phyloP scores from a whole-genome alignment of 179 eudicot species.

The Pouteria campechiana region DNA sequence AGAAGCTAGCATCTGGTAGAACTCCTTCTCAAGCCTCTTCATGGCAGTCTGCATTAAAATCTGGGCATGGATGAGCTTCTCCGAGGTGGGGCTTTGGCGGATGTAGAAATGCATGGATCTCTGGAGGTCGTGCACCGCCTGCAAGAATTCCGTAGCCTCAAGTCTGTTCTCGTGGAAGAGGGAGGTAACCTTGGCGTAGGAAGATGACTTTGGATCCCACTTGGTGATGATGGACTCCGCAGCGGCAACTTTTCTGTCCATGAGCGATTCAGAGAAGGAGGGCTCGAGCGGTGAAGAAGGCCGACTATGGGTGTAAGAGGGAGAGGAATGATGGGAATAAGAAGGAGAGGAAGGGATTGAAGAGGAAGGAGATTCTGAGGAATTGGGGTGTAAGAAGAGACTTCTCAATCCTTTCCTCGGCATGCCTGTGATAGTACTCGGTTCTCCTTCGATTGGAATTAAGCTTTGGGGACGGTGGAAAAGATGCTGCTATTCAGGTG shows the following conservation, averaged over 20 bases:
- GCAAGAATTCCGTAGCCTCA: conserved; percentile 33
- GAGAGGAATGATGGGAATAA: conserved; percentile 3
- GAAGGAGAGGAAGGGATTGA: conserved; percentile 8
- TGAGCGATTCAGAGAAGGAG: conserved; percentile 20
- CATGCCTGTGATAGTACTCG: too few species aligned
- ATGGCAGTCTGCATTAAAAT: conserved; percentile 39
- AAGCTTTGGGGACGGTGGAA: too few species aligned
- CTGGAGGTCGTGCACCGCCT: conserved; percentile 26
- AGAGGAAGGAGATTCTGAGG: too few species aligned
- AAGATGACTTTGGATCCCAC: conserved; percentile 28
- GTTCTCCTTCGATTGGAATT: too few species aligned
- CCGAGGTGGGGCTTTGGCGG: conserved; percentile 14
- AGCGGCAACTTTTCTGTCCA: conserved; percentile 17
- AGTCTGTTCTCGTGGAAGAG: conserved; percentile 32
- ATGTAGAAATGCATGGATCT: conserved; percentile 23
- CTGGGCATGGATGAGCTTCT: conserved; percentile 29
- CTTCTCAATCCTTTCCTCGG: conserved; percentile 29
- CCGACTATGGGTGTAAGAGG: conserved; percentile 5
- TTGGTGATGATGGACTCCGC: conserved; percentile 28
- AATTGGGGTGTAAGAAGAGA: conserved; percentile 13
- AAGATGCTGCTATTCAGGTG: too few species aligned
- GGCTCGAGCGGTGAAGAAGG: conserved; percentile 8
- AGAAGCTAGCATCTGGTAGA: conserved; percentile 29
- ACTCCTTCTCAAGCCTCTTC: conserved; percentile 49
- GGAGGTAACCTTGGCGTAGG: conserved; percentile 27